phyloP scores from a whole-genome alignment of 2,329 filamentous ascomycete genomes.

The Neonectria coccinea region DNA sequence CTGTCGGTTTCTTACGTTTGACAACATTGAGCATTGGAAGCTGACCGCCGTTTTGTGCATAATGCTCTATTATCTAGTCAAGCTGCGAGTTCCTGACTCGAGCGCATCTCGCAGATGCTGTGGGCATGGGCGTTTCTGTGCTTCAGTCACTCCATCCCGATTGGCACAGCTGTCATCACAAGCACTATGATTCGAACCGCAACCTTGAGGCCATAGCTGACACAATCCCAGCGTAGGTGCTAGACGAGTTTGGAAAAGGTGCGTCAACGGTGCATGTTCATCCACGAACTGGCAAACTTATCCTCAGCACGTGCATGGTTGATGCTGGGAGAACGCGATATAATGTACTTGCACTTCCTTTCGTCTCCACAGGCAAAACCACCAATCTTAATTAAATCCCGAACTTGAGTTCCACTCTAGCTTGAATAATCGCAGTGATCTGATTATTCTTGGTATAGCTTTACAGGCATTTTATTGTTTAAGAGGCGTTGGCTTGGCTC shows the following conservation, averaged over 20 bases:
- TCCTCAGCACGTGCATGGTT: conserved; percentile 30
- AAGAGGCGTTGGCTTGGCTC: not conserved
- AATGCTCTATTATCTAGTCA: not conserved
- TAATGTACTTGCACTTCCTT: not conserved
- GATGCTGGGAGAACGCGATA: not conserved
- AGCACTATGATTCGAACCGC: not conserved
- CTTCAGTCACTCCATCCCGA: not conserved
- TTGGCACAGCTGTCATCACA: not conserved
- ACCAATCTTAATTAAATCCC: not conserved
- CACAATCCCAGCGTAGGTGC: too few relatives aligned
- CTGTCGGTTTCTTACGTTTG: not conserved
- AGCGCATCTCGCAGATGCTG: not conserved
- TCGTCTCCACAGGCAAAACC: not conserved
- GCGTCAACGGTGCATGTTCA: conserved; percentile 18
- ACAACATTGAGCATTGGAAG: not conserved
- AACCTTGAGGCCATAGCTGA: not conserved
- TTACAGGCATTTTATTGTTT: not conserved
- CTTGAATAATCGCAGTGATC: not conserved
- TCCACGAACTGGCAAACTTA: conserved; percentile 27
- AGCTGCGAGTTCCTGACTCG: not conserved
- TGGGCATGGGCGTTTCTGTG: not conserved
- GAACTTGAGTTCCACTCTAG: not conserved
- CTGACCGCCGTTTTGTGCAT: not conserved
- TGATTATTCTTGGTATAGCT: not conserved
- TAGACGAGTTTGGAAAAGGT: not conserved